These are phyloP conservation scores for Geotrichum cucujoidarum DNA, from an alignment of 1,139 yeast species.

Conservation along the genomic window DNA sequence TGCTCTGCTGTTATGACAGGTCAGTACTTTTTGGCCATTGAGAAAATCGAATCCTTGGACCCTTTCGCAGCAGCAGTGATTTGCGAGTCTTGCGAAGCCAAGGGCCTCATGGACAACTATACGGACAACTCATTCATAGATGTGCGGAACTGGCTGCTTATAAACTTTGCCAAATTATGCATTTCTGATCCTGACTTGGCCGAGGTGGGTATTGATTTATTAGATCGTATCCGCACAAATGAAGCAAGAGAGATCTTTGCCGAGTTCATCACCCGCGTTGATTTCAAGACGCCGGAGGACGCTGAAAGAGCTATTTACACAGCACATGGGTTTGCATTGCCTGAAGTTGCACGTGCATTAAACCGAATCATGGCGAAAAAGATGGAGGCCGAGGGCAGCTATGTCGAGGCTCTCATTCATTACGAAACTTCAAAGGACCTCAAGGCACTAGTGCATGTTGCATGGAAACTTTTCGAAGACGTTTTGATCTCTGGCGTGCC, in stretches of 20 bases:
- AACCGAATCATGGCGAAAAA: constrained; percentile 27
- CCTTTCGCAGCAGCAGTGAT: constrained; percentile 63
- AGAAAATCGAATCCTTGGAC: constrained; percentile 58
- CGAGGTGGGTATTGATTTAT: constrained; percentile 26
- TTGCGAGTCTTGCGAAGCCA: constrained; percentile 59
- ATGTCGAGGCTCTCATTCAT: constrained; percentile 62
- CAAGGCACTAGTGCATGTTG: constrained; percentile 39
- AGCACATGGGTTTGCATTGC: constrained; percentile 43
- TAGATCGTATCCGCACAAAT: constrained; percentile 22
- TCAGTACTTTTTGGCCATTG: constrained; percentile 54
- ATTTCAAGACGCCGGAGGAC: constrained; percentile 58
- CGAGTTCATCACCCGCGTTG: constrained; percentile 56
- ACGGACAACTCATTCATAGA: constrained; percentile 13
- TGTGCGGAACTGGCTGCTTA: constrained; percentile 27
- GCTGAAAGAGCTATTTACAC: constrained; percentile 72
- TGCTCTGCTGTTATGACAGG: constrained; percentile 58
- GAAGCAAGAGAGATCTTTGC: constrained; percentile 48
- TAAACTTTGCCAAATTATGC: constrained; percentile 29
- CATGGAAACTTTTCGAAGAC: constrained; percentile 57
- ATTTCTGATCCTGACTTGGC: constrained; percentile 21
- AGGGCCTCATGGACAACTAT: constrained; percentile 54
- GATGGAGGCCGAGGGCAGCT: constrained; percentile 33
- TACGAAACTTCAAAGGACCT: constrained; percentile 62
- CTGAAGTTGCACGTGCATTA: constrained; percentile 20
- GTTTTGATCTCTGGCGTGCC: constrained; percentile 46